These are phyloP conservation scores for Apiospora rasikravindrae DNA, from an alignment of 2,329 filamentous ascomycete species.

Conservation along the genomic window DNA sequence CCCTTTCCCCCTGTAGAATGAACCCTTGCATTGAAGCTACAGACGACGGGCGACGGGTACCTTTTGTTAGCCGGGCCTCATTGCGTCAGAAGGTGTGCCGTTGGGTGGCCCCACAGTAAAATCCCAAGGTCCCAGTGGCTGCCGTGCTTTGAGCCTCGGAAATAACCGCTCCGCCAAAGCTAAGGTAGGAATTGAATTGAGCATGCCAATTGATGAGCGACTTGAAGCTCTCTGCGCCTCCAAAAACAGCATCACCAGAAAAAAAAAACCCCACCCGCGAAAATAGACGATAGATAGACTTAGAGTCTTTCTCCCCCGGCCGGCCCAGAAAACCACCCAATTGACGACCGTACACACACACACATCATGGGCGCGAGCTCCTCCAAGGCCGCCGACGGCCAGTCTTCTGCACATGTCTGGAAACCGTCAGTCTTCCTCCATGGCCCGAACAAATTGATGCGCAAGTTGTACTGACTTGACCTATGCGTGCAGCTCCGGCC, in stretches of 20 bases:
- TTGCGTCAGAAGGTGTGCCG: conserved; percentile 15
- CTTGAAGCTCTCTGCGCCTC: conserved; percentile 13
- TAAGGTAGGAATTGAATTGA: background rate
- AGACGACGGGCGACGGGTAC: background rate
- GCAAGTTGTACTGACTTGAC: conserved; percentile 19
- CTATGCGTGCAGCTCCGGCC: conserved; percentile 43
- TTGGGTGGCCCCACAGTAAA: background rate
- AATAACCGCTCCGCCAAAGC: conserved; percentile 16
- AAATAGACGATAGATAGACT: background rate
- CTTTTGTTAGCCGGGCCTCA: background rate
- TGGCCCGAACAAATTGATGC: background rate
- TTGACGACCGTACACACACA: conserved; percentile 34
- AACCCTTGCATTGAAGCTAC: background rate
- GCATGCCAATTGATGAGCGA: background rate
- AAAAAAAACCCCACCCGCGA: background rate
- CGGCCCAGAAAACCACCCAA: conserved; percentile 20
- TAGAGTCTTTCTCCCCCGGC: background rate
- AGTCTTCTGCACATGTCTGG: conserved; percentile 51
- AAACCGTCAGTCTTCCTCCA: conserved; percentile 54
- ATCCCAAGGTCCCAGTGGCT: background rate
- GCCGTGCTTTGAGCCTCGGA: conserved; percentile 4
- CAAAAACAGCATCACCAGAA: conserved; percentile 13
- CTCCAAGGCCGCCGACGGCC: conserved; percentile 56
- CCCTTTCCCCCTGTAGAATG: too few species aligned
- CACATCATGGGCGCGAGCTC: conserved; percentile 61